Evolutionary conservation across 805 yeast species (phyloP), one percentile per base, ranked within the genome.

Genomic region (Huiozyma naganishii): DNA sequence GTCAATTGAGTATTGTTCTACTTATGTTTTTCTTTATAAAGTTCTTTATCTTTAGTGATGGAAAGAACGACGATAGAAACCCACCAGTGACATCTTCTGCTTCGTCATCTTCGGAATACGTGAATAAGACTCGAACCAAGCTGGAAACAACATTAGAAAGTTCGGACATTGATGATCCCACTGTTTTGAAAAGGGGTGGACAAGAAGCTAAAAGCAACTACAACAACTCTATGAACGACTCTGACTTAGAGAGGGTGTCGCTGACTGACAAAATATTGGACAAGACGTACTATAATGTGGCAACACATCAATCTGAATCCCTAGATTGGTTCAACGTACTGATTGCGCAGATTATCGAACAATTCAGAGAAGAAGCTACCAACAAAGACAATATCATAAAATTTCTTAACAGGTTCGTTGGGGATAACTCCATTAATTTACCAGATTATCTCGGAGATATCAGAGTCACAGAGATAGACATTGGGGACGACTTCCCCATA

Each of bases 301-400:
- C 80, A 39, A 79, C 78, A 27, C 98, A 92, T 60, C 71, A 79
- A 12, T 76, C 97, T 0, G 98, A 92, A 66, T 83, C 96, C 0
- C 66, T 92, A 47, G 98, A 92, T 61, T 92, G 98, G 98, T 87
- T 92, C 62, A 92, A 90, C 51, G 97, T 92, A 1, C 69, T 92
- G 33, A 74, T 92, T 13, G 98, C 97, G 0, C 97, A 92, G 60
- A 80, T 88, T 6, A 79, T 92, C 27, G 77, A 85, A 30, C 95
- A 89, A 50, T 73, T 88, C 48, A 74, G 98, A 45, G 74, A 80
- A n/a, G 97, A 92, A 58, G 97, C 97, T 0, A 65, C 86, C 45
- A 70, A 75, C 36, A 79, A 88, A 40, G 92, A 92, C 59, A 88
- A 87, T 58, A 83, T 92, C 27, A 79, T 89, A 48, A 81, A 83